Conservation (phyloP, 208 protist genomes). For the Ichthyophonus hoferi region DNA sequence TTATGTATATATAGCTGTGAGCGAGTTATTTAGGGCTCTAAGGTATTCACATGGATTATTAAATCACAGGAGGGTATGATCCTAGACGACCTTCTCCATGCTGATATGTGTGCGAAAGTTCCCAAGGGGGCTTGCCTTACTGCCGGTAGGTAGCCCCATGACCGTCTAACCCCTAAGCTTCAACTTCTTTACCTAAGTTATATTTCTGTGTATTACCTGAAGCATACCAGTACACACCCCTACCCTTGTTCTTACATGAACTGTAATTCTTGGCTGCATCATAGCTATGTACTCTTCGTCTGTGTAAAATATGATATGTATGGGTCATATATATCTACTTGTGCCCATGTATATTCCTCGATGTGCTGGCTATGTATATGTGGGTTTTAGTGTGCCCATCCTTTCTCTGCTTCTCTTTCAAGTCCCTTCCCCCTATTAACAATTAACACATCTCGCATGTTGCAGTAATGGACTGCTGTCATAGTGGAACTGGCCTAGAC, state of each 20-base stretch:
- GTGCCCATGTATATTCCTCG: too few relatives aligned
- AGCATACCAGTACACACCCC: background rate
- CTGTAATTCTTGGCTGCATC: background rate
- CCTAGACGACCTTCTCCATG: slow-evolving; percentile 26
- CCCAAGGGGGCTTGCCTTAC: background rate
- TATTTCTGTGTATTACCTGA: too few relatives aligned
- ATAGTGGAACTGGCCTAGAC: slow-evolving; percentile 36
- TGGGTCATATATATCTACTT: too few relatives aligned
- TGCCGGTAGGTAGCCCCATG: background rate
- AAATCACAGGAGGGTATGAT: slow-evolving; percentile 24
- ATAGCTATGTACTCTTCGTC: background rate
- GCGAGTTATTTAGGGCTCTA: too few relatives aligned
- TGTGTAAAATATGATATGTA: too few relatives aligned
- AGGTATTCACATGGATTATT: too few relatives aligned
- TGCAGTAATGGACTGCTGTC: slow-evolving; percentile 37
- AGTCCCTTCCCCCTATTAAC: too few relatives aligned
- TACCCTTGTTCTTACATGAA: background rate
- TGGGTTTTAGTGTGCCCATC: too few relatives aligned
- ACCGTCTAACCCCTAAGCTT: background rate
- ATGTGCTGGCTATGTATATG: too few relatives aligned
- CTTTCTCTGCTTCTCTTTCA: background rate
- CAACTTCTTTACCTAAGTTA: too few relatives aligned
- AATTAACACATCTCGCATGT: too few relatives aligned
- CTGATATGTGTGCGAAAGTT: background rate
- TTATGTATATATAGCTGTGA: too few relatives aligned